Conservation (phyloP, 2,329 filamentous ascomycete species). For the Hortaea werneckii region DNA sequence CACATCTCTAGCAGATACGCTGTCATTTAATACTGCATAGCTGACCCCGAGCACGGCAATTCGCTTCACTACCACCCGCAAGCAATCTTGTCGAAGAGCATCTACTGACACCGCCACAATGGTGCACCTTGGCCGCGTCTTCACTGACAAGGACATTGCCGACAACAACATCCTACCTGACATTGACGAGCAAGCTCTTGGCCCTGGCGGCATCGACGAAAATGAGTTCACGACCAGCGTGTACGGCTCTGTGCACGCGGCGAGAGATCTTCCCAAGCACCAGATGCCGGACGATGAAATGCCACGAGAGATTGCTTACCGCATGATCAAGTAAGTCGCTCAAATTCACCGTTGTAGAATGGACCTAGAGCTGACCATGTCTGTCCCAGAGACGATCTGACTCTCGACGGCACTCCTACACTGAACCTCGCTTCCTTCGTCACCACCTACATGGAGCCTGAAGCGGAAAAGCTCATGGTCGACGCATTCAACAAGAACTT, state of each 20-base stretch:
- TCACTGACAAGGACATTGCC: conserved; percentile 21
- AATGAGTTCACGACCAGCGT: conserved; percentile 64
- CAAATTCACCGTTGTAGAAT: background rate
- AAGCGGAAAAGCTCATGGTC: conserved; percentile 90
- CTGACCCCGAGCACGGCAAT: no score
- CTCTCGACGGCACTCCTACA: conserved; percentile 83
- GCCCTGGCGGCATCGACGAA: conserved; percentile 29
- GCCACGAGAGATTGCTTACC: conserved; percentile 87
- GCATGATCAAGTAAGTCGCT: conserved; percentile 64
- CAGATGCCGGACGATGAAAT: conserved; percentile 87
- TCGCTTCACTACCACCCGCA: no score
- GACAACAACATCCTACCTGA: conserved; percentile 34
- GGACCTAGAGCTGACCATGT: background rate
- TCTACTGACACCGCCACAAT: conserved; percentile 14
- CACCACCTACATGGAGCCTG: conserved; percentile 96
- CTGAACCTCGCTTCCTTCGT: conserved; percentile 84
- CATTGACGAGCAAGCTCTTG: conserved; percentile 39
- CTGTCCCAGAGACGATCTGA: conserved; percentile 59
- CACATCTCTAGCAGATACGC: no score
- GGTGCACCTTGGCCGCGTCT: conserved; percentile 26
- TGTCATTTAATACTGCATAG: no score
- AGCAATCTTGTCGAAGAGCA: no score
- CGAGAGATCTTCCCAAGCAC: conserved; percentile 65
- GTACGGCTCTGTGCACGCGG: conserved; percentile 79
- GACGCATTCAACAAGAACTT: conserved; percentile 94